These are phyloP conservation scores for Arabidopsis hybrid DNA, from an alignment of 441 rosid species.

Conservation along the genomic window DNA sequence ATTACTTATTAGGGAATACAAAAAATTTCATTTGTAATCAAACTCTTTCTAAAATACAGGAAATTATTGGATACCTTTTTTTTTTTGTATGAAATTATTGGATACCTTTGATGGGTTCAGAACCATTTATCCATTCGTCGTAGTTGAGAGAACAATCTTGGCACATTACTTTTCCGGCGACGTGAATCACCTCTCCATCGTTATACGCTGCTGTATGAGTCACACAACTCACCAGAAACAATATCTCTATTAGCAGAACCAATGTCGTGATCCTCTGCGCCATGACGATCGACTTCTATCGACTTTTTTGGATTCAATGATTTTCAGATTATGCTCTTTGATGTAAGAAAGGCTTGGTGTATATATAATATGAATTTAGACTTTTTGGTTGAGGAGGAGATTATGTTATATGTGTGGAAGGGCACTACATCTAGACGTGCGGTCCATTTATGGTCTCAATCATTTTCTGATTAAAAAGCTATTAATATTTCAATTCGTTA, in stretches of 20 bases:
- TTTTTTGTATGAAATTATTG: no score
- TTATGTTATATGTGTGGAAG: conserved; percentile 48
- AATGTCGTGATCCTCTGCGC: conserved; percentile 24
- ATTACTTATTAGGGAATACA: background rate
- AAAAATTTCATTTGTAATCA: background rate
- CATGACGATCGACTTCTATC: conserved; percentile 38
- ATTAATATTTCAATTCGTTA: background rate
- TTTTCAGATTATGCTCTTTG: conserved; percentile 14
- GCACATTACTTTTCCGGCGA: conserved; percentile 73
- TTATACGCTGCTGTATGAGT: conserved; percentile 38
- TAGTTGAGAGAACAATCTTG: conserved; percentile 79
- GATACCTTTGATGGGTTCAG: conserved; percentile 68
- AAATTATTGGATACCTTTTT: no score
- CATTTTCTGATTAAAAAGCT: background rate
- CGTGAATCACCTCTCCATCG: conserved; percentile 53
- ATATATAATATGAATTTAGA: conserved; percentile 13
- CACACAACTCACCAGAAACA: conserved; percentile 39
- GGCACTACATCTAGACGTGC: conserved; percentile 66
- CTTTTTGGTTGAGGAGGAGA: background rate
- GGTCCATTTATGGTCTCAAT: conserved; percentile 42
- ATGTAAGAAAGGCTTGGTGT: conserved; percentile 26
- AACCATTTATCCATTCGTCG: conserved; percentile 61
- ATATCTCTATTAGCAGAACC: conserved; percentile 44
- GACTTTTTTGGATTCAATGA: conserved; percentile 1
- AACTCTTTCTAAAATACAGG: no score